A percentile compares a stretch with the other conserved stretches of the same genome.
Evolutionary conservation across 75 land plant species (phyloP).

Genomic region (Sequoia sempervirens): DNA sequence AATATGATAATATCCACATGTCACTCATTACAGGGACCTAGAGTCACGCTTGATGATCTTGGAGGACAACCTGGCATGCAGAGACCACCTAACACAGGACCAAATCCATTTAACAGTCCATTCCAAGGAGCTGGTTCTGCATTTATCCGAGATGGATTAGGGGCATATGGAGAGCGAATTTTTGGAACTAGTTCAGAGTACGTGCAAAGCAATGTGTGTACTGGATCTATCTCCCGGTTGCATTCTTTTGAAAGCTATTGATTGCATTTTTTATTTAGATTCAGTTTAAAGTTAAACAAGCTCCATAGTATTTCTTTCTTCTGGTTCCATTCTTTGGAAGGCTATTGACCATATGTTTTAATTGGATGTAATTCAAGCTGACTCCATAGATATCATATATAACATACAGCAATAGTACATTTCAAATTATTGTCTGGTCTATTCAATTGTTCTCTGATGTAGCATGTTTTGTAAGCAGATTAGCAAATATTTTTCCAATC

Average conservation of each 20-base stretch:
- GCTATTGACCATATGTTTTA: not conserved
- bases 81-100: constrained; percentile 21
- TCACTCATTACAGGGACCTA: not conserved
- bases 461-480: constrained; percentile 40
- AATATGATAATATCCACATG: not conserved
- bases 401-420: not conserved
- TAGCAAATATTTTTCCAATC: constrained; percentile 71
- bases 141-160: constrained; percentile 52
- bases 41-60: constrained; percentile 36
- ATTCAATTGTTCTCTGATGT: not conserved
- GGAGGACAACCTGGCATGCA: constrained; percentile 38
- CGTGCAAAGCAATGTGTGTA: constrained; percentile 84
- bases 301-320: not conserved
- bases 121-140: constrained; percentile 67
- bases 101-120: constrained; percentile 59
- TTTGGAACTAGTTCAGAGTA: constrained; percentile 73
- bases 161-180: constrained; percentile 66
- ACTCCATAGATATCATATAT: not conserved
- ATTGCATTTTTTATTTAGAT: not conserved
- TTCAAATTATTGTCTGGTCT: not conserved
- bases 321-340: not conserved
- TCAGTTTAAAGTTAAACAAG: not conserved
- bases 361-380: not conserved
- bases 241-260: not conserved
- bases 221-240: not conserved